Conservation (phyloP, 768 basidiomycete genomes). For the Pleurotus tuoliensis region DNA sequence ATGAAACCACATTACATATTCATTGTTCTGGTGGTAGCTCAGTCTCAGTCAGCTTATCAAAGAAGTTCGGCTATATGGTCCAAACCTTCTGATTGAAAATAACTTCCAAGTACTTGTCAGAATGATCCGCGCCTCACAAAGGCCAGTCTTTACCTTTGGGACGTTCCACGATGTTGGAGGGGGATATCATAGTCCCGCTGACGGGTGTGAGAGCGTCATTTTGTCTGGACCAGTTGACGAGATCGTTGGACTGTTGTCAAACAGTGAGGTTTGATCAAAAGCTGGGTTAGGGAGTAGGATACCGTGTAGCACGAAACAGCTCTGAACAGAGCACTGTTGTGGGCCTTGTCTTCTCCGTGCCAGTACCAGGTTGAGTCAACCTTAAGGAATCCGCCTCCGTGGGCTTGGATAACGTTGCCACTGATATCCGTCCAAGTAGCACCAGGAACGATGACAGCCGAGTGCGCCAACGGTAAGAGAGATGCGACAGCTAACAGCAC, state of each 20-base stretch:
- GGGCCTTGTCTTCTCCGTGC: constrained; percentile 61
- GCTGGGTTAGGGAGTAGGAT: not conserved
- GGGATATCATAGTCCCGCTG: constrained; percentile 51
- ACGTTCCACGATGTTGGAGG: constrained; percentile 55
- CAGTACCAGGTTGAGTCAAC: constrained; percentile 56
- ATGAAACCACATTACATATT: constrained; percentile 75
- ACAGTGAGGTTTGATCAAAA: constrained; percentile 6
- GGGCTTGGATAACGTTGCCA: constrained; percentile 60
- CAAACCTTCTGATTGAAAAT: constrained; percentile 48
- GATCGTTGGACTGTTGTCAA: constrained; percentile 37
- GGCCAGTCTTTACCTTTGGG: constrained; percentile 44
- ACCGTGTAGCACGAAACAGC: constrained; percentile 60
- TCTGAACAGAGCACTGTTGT: constrained; percentile 50
- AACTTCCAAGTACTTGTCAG: constrained; percentile 27
- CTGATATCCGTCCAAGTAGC: constrained; percentile 60
- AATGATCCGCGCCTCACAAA: not conserved
- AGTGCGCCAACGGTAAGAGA: constrained; percentile 16
- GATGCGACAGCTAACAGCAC: constrained; percentile 12
- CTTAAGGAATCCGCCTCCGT: constrained; percentile 58
- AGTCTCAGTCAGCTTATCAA: not conserved
- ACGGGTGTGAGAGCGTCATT: constrained; percentile 55
- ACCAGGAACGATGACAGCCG: constrained; percentile 54
- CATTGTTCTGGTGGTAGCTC: constrained; percentile 37
- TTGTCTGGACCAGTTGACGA: constrained; percentile 53
- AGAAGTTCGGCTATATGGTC: not conserved